Conservation (phyloP, 495 filamentous ascomycete species). For the Xylaria cubensis region DNA sequence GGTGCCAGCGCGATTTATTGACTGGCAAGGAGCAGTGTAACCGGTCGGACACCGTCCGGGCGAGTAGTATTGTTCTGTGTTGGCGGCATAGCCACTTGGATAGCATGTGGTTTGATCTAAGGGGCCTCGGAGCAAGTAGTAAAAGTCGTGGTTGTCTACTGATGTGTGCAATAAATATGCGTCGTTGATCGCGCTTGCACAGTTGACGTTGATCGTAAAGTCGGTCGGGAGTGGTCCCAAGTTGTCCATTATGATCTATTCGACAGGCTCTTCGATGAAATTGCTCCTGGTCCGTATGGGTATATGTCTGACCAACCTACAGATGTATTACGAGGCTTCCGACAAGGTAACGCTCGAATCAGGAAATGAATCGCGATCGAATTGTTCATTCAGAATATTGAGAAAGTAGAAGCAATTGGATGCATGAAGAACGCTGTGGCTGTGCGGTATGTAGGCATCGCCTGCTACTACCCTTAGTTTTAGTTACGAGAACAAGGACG, state of each 20-base stretch:
- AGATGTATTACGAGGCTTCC: neutral
- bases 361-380: neutral
- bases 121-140: neutral
- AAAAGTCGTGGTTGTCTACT: neutral
- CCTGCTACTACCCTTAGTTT: neutral
- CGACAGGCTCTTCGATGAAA: neutral
- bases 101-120: neutral
- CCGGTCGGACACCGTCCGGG: neutral
- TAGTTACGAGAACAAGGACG: neutral
- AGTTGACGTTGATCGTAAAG: neutral
- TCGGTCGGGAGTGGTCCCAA: constrained; percentile 1
- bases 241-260: neutral
- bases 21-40: neutral
- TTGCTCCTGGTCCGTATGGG: neutral
- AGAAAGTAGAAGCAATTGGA: neutral
- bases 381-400: neutral
- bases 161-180: neutral
- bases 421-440: neutral
- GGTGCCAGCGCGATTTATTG: neutral
- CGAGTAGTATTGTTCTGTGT: constrained; percentile 3
- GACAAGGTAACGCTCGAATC: neutral
- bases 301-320: neutral
- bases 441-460: neutral
- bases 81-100: neutral
- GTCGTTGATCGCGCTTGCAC: neutral